phyloP scores from a whole-genome alignment of 169 alveolate genomes.

The Plasmodium malariae region DNA sequence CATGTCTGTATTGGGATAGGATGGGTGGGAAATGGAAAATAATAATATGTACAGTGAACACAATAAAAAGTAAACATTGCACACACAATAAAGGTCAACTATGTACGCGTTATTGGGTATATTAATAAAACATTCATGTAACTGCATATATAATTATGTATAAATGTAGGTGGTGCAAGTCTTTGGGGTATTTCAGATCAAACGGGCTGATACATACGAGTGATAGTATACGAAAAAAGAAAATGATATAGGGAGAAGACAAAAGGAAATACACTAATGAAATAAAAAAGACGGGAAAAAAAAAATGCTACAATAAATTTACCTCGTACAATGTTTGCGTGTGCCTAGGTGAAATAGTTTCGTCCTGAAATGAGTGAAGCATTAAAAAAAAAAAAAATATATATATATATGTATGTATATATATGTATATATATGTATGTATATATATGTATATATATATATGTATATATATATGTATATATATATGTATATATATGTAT shows the following conservation, averaged over 20 bases:
- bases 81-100: no score
- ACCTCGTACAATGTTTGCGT: slow-evolving; percentile 21
- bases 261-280: no score
- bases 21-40: not conserved
- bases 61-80: no score
- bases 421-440: not conserved
- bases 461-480: not conserved
- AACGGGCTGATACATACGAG: no score
- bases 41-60: no score
- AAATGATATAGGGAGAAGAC: not conserved
- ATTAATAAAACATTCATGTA: no score
- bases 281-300: not conserved
- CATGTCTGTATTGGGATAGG: not conserved
- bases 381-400: slow-evolving; percentile 16
- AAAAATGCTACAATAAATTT: not conserved
- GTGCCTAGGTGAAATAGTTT: slow-evolving; percentile 21
- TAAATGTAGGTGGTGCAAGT: no score
- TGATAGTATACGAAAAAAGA: not conserved
- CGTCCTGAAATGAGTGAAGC: slow-evolving; percentile 8
- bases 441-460: not conserved
- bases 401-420: not conserved
- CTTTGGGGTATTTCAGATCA: no score
- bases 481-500: not conserved
- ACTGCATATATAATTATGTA: no score
- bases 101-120: no score